These are phyloP conservation scores for Malus sieversii DNA, from an alignment of 306 rosid genomes.

Conservation along the genomic window DNA sequence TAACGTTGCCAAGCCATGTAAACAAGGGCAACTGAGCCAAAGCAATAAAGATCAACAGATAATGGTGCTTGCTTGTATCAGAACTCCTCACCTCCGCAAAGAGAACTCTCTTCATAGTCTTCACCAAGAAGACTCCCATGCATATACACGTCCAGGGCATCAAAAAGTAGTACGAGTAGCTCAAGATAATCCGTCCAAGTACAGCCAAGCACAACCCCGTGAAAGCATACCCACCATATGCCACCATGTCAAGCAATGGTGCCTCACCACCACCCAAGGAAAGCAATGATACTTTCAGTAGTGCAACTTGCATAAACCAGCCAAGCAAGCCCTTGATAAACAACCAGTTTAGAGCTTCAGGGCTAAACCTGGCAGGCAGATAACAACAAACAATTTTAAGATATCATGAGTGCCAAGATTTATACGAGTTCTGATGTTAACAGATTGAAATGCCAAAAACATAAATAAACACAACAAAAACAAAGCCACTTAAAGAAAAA, in stretches of 20 bases:
- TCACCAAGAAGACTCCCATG: conserved; percentile 95
- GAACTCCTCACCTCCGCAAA: conserved; percentile 85
- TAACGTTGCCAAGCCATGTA: conserved; percentile 87
- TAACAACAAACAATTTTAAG: background rate
- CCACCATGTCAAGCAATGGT: conserved; percentile 77
- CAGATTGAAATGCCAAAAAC: background rate
- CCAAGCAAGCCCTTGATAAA: conserved; percentile 91
- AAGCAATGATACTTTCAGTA: conserved; percentile 65
- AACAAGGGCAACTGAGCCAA: conserved; percentile 89
- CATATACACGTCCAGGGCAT: conserved; percentile 89
- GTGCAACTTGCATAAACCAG: conserved; percentile 74
- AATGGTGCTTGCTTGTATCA: conserved; percentile 87
- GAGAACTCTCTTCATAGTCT: conserved; percentile 89
- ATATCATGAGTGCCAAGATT: background rate
- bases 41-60: conserved; percentile 83
- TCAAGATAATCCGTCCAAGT: conserved; percentile 52
- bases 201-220: conserved; percentile 81
- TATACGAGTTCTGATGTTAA: background rate
- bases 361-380: conserved; percentile 68
- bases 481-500: too few relatives aligned
- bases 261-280: conserved; percentile 82
- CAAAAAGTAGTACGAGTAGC: conserved; percentile 70
- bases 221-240: conserved; percentile 77
- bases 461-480: background rate
- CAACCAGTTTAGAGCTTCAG: conserved; percentile 88